Conservation (phyloP, 371 early-diverging fungal genomes). For the Blastocladiella emersonii region DNA sequence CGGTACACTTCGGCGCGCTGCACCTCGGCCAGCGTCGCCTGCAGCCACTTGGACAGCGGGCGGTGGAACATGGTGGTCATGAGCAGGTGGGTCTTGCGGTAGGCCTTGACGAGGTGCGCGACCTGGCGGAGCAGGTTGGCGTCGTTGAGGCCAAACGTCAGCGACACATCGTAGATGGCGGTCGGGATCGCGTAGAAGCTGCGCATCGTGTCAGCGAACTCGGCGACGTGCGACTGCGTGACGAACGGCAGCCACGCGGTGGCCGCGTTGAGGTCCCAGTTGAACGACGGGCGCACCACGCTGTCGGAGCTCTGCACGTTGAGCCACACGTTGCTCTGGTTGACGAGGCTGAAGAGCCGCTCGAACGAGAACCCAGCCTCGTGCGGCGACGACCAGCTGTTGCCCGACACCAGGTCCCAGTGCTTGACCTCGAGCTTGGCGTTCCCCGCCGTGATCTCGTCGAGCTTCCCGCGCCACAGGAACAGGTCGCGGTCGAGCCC, state of each 20-base stretch:
- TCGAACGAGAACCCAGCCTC: constrained; percentile 15
- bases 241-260: constrained; percentile 3
- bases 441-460: constrained; percentile 3
- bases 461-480: not conserved
- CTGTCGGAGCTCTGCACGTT: constrained; percentile 21
- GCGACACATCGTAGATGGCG: not conserved
- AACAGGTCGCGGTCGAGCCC: not conserved
- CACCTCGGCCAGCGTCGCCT: not conserved
- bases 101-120: constrained; percentile 12
- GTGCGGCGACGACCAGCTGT: no score
- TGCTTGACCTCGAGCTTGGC: constrained; percentile 13
- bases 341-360: constrained; percentile 15
- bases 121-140: constrained; percentile 10
- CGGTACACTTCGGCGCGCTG: not conserved
- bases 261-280: constrained; percentile 17
- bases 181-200: not conserved
- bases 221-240: not conserved
- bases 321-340: constrained; percentile 21
- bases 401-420: constrained; percentile 23
- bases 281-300: constrained; percentile 13
- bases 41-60: constrained; percentile 9
- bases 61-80: constrained; percentile 20
- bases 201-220: not conserved
- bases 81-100: constrained; percentile 17
- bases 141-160: not conserved